Evolutionary conservation across 2,329 filamentous ascomycete species (phyloP).

Genomic region (Cyphellophora europaea): DNA sequence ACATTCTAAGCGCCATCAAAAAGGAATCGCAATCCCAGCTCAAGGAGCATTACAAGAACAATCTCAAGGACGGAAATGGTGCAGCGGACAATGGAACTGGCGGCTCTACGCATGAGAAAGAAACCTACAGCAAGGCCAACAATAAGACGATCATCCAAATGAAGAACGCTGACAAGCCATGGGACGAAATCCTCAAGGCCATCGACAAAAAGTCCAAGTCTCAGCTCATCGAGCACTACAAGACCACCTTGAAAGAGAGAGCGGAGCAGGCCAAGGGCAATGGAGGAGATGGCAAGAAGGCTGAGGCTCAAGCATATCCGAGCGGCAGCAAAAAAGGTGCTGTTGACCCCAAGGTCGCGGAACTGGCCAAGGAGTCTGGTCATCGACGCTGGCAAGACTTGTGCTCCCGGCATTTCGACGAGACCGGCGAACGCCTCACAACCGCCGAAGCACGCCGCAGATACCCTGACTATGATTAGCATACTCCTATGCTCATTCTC

Average conservation of each 20-base stretch:
- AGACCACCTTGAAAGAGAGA: no score
- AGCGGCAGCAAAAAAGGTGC: constrained; percentile 1
- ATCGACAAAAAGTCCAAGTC: constrained; percentile 3
- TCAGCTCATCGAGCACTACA: not conserved
- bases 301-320: no score
- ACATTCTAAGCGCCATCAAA: constrained; percentile 12
- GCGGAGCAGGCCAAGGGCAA: not conserved
- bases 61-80: not conserved
- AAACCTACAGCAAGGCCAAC: not conserved
- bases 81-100: no score
- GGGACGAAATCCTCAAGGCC: constrained; percentile 15
- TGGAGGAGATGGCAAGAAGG: constrained; percentile 8
- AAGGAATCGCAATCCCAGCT: not conserved
- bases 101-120: constrained; percentile 1
- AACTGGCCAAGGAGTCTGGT: constrained; percentile 2
- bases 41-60: not conserved
- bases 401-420: constrained; percentile 19
- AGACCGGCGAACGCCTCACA: constrained; percentile 17
- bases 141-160: constrained; percentile 5
- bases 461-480: no score
- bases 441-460: constrained; percentile 11
- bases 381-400: constrained; percentile 13
- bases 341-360: not conserved
- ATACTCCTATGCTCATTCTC: no score
- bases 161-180: constrained; percentile 17